Conservation (phyloP, 2,329 filamentous ascomycete species). For the Neonectria coccinea region DNA sequence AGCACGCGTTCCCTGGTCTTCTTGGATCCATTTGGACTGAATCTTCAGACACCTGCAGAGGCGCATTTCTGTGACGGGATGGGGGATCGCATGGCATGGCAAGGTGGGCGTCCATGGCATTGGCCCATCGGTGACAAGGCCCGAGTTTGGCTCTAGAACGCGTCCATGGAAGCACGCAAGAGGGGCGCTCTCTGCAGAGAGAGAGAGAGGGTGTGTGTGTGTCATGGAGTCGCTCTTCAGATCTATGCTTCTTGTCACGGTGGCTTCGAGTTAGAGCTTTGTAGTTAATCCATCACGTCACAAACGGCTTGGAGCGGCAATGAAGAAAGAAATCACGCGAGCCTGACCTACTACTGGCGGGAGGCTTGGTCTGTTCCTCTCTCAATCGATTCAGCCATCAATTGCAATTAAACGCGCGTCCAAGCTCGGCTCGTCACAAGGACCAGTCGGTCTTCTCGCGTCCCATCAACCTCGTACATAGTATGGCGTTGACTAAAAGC, state of each 20-base stretch:
- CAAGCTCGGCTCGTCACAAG: constrained; percentile 2
- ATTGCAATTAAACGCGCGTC: constrained; percentile 20
- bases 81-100: not conserved
- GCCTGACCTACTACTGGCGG: not conserved
- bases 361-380: not conserved
- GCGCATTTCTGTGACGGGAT: not conserved
- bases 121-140: not conserved
- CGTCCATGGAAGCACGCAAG: not conserved
- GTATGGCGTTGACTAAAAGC: constrained; percentile 11
- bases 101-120: not conserved
- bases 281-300: not conserved
- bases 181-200: not conserved
- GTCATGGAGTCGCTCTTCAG: not conserved
- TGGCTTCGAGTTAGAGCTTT: not conserved
- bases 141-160: constrained; percentile 7
- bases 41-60: constrained; percentile 7
- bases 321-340: not conserved
- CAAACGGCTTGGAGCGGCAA: not conserved
- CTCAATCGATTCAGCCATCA: not conserved
- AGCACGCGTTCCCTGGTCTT: not conserved
- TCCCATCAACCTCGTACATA: constrained; percentile 5
- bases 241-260: not conserved
- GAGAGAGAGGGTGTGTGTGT: not conserved
- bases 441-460: not conserved
- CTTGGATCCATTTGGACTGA: not conserved